These are phyloP conservation scores for Phialophora verrucosa DNA, from an alignment of 2,329 filamentous ascomycete species.

Conservation along the genomic window DNA sequence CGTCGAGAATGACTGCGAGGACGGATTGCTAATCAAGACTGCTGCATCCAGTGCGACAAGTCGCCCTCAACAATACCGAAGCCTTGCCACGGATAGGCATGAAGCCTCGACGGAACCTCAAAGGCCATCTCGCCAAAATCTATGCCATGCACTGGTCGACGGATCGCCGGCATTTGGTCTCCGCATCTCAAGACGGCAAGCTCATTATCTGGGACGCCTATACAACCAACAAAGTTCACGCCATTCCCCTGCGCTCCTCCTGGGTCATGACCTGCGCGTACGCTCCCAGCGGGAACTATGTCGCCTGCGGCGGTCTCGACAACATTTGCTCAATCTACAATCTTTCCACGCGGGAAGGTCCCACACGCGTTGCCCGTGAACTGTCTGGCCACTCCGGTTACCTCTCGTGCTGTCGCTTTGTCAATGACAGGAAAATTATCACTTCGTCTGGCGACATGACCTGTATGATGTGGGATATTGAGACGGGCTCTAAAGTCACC, in stretches of 20 bases:
- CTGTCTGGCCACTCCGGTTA: constrained; percentile 97
- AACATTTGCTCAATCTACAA: constrained; percentile 99
- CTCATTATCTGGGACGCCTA: constrained; percentile 99
- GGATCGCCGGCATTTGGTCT: constrained; percentile 94
- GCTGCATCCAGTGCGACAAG: constrained; percentile 74
- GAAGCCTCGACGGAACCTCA: constrained; percentile 95
- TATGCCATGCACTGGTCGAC: constrained; percentile 99
- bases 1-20: not conserved
- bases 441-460: constrained; percentile 99
- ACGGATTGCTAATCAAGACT: constrained; percentile 41
- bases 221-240: constrained; percentile 99
- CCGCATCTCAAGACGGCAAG: constrained; percentile 97
- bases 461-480: constrained; percentile 99
- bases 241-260: constrained; percentile 93
- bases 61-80: constrained; percentile 91
- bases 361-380: constrained; percentile 92
- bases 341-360: constrained; percentile 94
- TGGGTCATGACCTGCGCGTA: constrained; percentile 99
- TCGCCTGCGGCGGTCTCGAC: constrained; percentile 96
- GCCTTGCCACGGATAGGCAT: constrained; percentile 90
- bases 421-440: constrained; percentile 96
- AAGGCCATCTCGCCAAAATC: constrained; percentile 98
- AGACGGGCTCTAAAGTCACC: constrained; percentile 94
- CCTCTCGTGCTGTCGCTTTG: constrained; percentile 96
- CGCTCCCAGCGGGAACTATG: constrained; percentile 96